These are phyloP conservation scores for Bombardia bombarda DNA, from an alignment of 495 filamentous ascomycete species.

Conservation along the genomic window DNA sequence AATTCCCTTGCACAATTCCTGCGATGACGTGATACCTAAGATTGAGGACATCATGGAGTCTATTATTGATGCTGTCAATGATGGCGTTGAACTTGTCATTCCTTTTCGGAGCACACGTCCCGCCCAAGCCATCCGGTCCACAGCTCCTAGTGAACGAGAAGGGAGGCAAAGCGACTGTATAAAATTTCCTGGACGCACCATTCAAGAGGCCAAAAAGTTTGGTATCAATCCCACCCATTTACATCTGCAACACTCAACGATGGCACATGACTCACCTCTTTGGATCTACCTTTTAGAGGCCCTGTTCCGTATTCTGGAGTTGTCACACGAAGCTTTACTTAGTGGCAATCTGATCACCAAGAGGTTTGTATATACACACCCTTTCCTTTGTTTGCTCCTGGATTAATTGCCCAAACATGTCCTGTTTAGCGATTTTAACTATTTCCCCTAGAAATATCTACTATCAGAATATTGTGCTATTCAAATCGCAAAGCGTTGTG, in stretches of 20 bases:
- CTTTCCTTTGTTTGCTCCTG: background rate
- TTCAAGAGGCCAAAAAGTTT: conserved; percentile 29
- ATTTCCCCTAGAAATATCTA: conserved; percentile 67
- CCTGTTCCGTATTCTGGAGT: conserved; percentile 58
- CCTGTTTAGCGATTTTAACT: background rate
- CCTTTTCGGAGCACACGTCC: conserved; percentile 17
- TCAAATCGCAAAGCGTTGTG: conserved; percentile 66
- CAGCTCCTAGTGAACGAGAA: background rate
- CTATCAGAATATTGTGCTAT: conserved; percentile 77
- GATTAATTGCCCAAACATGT: no score
- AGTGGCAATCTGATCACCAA: conserved; percentile 63
- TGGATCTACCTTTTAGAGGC: no score
- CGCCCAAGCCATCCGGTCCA: background rate
- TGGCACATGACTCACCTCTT: no score
- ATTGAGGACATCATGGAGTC: conserved; percentile 47
- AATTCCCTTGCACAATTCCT: conserved; percentile 8
- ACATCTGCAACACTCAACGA: no score
- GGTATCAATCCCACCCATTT: conserved; percentile 20
- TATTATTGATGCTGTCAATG: conserved; percentile 39
- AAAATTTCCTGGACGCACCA: conserved; percentile 31
- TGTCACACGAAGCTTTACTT: conserved; percentile 61
- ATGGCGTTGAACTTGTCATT: conserved; percentile 39
- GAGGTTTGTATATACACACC: conserved; percentile 52
- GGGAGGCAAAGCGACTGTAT: conserved; percentile 11
- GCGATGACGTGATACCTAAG: conserved; percentile 30